These are phyloP conservation scores for Hanseniaspora lachancei DNA, from an alignment of 805 yeast genomes.

Conservation along the genomic window DNA sequence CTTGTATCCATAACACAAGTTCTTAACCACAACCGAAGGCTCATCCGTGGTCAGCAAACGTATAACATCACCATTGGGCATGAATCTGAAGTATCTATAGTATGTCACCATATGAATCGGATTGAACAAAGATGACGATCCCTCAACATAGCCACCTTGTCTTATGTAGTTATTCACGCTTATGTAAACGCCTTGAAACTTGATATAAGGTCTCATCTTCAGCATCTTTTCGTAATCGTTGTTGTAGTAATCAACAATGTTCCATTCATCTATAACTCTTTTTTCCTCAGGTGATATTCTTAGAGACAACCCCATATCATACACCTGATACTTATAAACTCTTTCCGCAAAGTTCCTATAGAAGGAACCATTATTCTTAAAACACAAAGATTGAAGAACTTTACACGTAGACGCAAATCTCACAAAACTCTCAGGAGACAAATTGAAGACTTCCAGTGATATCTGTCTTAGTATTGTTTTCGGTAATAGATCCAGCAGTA, in stretches of 20 bases:
- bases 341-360: conserved; percentile 41
- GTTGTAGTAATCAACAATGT: conserved; percentile 31
- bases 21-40: conserved; percentile 55
- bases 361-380: conserved; percentile 32
- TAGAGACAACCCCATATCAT: conserved; percentile 1
- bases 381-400: conserved; percentile 44
- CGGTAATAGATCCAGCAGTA: conserved; percentile 35
- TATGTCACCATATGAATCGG: conserved; percentile 80
- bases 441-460: conserved; percentile 34
- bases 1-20: conserved; percentile 29
- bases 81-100: conserved; percentile 73
- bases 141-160: conserved; percentile 63
- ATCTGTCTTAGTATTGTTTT: conserved; percentile 46
- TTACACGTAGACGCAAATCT: conserved; percentile 47
- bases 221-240: conserved; percentile 29
- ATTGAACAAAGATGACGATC: conserved; percentile 51
- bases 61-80: conserved; percentile 61
- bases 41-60: conserved; percentile 59
- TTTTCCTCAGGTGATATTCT: conserved; percentile 3
- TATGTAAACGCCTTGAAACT: conserved; percentile 73
- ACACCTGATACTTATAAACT: conserved; percentile 28
- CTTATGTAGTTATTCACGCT: conserved; percentile 73
- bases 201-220: conserved; percentile 55
- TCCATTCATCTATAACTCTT: conserved; percentile 23
- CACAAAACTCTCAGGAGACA: conserved; percentile 54